Evolutionary conservation across 345 rosid genomes (phyloP), one percentile per base, ranked within the genome.

Genomic region (Salix dunnii): DNA sequence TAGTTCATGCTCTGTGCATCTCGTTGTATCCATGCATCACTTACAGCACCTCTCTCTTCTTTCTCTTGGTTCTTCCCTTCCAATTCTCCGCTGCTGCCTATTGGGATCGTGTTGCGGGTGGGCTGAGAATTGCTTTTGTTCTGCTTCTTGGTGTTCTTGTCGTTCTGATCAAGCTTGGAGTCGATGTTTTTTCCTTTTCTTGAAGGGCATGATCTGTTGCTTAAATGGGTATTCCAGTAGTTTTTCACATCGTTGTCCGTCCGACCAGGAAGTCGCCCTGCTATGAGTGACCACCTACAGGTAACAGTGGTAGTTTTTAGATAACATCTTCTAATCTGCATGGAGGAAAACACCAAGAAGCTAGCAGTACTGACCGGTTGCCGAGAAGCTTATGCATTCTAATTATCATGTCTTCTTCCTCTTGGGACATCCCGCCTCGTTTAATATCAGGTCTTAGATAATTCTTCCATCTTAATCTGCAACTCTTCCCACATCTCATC

Each of bases 141-240:
- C 38, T 13, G 10, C 36, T n/a, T 23, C 35, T 12, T 28, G 21
- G 55, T 16, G 67, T 63, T 7, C 5, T 36, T 33, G 68, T 64
- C 74, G 64, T 36, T 53, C 65, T 28, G 49, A 43, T 74, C 58
- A 66, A 40, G 42, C 61, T 71, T 68, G 20, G 80, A 35, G 28
- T 76, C 82, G 0, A 36, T 30, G 43, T 73, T 67, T 79, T 83
- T 86, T 69, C 84, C 80, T 84, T 80, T 85, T 46, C 82, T 85
- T 25, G 66, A 14, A 53, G 25, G 77, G 40, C 76, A 23, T n/a
- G n/a, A n/a, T 72, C 84, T 87, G 89, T 89, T 93, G 87, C 85
- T 91, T 85, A 91, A 82, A 93, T 91, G 94, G 49, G 97, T 91
- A 86, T 93, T 91, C 97, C 96, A 93, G 75, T 91, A 91, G 90